Percentiles rank a stretch among this genome's conserved stretches.
Conservation (phyloP, 164 flowering plant species). For the grape (Vitis vinifera) region ASM3070453v1 NC_081821.1:4539501-4540000, state of each 20-base stretch:
- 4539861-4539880: slow-evolving; percentile 81
- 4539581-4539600: too few relatives aligned
- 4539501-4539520: too few relatives aligned
- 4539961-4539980: slow-evolving; percentile 53
- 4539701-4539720: too few relatives aligned
- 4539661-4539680: too few relatives aligned
- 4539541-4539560: too few relatives aligned
- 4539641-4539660: too few relatives aligned
- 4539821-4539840: slow-evolving; percentile 98
- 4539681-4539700: too few relatives aligned
- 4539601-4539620: too few relatives aligned
- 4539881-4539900: slow-evolving; percentile 61
- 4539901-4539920: slow-evolving; percentile 78
- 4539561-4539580: too few relatives aligned
- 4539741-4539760: neutral
- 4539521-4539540: too few relatives aligned
- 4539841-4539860: slow-evolving; percentile 84
- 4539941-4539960: slow-evolving; percentile 59
- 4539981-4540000: slow-evolving; percentile 39
- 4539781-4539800: slow-evolving; percentile 4
- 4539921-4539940: slow-evolving; percentile 56
- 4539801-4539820: slow-evolving; percentile 14
- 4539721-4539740: neutral
- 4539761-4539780: neutral
- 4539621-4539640: too few relatives aligned